phyloP scores from a whole-genome alignment of 305 asterid genomes.

The Solanum hybrid region DNA sequence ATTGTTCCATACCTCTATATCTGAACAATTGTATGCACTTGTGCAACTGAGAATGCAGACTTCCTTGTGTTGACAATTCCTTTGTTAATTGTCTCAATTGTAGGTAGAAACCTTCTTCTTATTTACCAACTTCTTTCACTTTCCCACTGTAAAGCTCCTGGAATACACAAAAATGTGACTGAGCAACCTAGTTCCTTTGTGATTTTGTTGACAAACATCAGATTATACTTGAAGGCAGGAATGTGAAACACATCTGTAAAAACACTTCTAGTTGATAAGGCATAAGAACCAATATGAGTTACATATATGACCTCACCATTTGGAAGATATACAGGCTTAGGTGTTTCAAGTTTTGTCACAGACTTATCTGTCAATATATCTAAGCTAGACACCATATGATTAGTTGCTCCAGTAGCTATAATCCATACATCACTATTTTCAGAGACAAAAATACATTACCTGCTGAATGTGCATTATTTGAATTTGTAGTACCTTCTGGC shows the following conservation, averaged over 20 bases:
- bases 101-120: neutral
- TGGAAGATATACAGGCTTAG: neutral
- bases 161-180: neutral
- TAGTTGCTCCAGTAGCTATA: neutral
- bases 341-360: neutral
- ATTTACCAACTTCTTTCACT: neutral
- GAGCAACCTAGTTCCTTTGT: neutral
- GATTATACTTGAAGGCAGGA: neutral
- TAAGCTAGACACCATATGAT: neutral
- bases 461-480: neutral
- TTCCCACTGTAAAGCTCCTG: neutral
- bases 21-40: too few relatives aligned
- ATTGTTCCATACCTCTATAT: neutral
- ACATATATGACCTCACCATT: neutral
- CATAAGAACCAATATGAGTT: neutral
- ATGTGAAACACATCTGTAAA: neutral
- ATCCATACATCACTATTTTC: neutral
- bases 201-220: neutral
- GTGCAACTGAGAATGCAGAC: neutral
- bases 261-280: neutral
- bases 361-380: neutral
- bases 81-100: neutral
- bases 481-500: neutral
- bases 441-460: neutral
- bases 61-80: neutral